Base-by-base conservation (phyloP, 2,329 filamentous ascomycete genomes). In the Alternaria sp. region DNA sequence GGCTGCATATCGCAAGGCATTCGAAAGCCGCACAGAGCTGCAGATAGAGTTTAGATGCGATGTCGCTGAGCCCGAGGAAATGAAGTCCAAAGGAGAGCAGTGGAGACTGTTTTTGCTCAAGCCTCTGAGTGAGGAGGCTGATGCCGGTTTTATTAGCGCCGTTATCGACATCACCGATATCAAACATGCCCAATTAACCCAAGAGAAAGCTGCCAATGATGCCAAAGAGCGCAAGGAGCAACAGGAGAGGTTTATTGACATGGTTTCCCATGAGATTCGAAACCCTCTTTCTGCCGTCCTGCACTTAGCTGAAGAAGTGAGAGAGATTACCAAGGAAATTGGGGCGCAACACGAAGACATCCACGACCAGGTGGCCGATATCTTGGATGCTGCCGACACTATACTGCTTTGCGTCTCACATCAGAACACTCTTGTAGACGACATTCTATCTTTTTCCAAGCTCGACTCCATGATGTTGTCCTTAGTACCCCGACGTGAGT, bases 371-470 rank as follows among this genome's bases (percentile, higher is more conserved):
- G 54, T 77, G 25, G 66, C 69, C n/a, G 74, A 77, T 23, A 77
- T 79, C 21, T 23, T 74, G 28, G 77, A 80, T 47, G 76, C 77
- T 21, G 77, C 77, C 9, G 77, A 79, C 26, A 80, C 81, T 0
- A 83, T 84, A 17, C 66, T 81, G 8, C 73, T 83, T 2, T 84
- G 82, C 60, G 79, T 83, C 3, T 75, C 74, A 12, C 82, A 84
- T 62, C 82, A 83, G 58, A 81, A 81, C 58, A 80, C 78, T 67
- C 56, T 85, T 15, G 82, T 84, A 1, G 82, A 84, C 58, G 83
- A 85, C 62, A 81, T 84, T 15, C 69, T 84, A 2, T 83, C 82
- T 2, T 78, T 83, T 55, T 83, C 81, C 1, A 84, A 84, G 62
- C 75, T 84, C 7, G 82, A 84, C 61, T 82, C 82, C 52, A 83